These are phyloP conservation scores for Tolypocladium nubicola DNA, from an alignment of 2,329 filamentous ascomycete species.

Conservation along the genomic window DNA sequence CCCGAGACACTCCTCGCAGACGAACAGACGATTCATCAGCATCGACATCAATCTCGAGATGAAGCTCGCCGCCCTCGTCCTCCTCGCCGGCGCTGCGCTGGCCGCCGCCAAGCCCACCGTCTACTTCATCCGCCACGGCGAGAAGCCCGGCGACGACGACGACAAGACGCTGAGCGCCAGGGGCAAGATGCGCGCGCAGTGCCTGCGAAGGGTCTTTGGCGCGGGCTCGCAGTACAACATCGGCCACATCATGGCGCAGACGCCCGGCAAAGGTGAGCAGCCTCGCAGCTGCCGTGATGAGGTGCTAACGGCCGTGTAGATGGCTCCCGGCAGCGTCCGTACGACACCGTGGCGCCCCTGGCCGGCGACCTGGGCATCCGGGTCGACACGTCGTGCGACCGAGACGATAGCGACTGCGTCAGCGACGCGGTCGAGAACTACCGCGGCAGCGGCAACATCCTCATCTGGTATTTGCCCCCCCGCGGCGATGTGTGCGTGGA, in stretches of 20 bases:
- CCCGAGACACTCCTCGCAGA: not conserved
- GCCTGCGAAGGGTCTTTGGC: constrained; percentile 47
- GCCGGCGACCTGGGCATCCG: constrained; percentile 42
- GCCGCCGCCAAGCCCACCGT: constrained; percentile 33
- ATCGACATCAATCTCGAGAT: constrained; percentile 5
- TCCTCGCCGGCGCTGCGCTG: constrained; percentile 7
- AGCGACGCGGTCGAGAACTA: constrained; percentile 36
- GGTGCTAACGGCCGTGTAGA: constrained; percentile 18
- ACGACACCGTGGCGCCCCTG: constrained; percentile 45
- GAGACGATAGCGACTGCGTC: constrained; percentile 45
- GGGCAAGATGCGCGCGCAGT: constrained; percentile 47
- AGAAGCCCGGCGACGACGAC: constrained; percentile 43
- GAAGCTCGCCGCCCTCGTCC: constrained; percentile 9
- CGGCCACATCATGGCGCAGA: constrained; percentile 46
- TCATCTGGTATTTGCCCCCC: constrained; percentile 33
- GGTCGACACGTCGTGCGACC: constrained; percentile 44
- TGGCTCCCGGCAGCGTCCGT: constrained; percentile 41
- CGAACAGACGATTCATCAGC: not conserved
- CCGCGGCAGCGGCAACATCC: constrained; percentile 40
- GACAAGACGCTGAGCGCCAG: constrained; percentile 33
- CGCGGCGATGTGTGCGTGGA: too few species aligned
- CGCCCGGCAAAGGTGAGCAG: constrained; percentile 32
- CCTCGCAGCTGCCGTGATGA: not conserved
- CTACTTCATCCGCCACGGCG: constrained; percentile 54
- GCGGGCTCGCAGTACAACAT: constrained; percentile 40